phyloP scores from a whole-genome alignment of 1,284 basidiomycete species.

The Trichosporon faecale region DNA sequence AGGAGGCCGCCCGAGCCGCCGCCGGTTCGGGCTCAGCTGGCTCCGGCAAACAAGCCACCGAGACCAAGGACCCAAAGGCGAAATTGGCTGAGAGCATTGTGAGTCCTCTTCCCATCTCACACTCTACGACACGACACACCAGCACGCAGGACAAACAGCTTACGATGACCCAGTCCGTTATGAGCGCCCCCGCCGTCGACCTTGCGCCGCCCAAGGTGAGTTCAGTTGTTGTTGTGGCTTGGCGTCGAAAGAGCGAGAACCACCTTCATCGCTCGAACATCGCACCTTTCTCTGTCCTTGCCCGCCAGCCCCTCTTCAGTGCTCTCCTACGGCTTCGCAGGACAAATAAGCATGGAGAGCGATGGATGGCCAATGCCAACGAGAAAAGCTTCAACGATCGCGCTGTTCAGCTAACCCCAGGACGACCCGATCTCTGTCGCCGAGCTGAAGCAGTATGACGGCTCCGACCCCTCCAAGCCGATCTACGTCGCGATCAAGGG shows the following conservation, averaged over 20 bases:
- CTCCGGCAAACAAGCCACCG: background rate
- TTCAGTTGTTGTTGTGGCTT: background rate
- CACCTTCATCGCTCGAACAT: too few species aligned
- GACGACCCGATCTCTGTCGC: constrained; percentile 45
- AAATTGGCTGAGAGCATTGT: constrained; percentile 6
- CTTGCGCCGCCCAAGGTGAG: constrained; percentile 49
- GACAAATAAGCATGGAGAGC: too few species aligned
- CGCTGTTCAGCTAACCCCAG: constrained; percentile 30
- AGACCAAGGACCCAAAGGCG: constrained; percentile 1
- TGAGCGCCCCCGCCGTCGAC: constrained; percentile 48
- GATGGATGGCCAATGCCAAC: too few species aligned
- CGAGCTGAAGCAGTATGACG: constrained; percentile 45
- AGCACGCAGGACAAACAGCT: background rate
- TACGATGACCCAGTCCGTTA: constrained; percentile 29
- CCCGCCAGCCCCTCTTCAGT: too few species aligned
- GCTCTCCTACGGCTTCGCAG: too few species aligned
- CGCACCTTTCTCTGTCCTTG: too few species aligned
- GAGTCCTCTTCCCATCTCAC: background rate
- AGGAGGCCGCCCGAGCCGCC: background rate
- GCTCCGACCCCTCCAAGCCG: constrained; percentile 44
- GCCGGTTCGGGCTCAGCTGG: background rate
- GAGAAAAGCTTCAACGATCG: too few species aligned
- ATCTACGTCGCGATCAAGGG: constrained; percentile 54
- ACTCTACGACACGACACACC: background rate
- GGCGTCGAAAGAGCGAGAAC: background rate